phyloP scores from a whole-genome alignment of 2,329 filamentous ascomycete species.

The Clathrospora elynae region DNA sequence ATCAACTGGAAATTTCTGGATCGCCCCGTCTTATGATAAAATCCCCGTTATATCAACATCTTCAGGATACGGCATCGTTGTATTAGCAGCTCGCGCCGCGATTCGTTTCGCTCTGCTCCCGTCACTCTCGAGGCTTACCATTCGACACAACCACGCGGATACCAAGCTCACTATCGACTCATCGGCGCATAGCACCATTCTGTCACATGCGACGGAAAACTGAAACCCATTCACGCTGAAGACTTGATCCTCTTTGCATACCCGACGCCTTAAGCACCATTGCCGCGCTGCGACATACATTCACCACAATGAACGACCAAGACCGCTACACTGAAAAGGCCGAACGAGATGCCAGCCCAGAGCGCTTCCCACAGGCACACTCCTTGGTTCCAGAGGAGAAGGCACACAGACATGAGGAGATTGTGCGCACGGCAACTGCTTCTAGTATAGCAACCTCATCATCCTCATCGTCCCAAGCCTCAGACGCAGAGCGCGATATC shows the following conservation, averaged over 20 bases:
- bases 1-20: no score
- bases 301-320: slow-evolving; percentile 54
- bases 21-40: no score
- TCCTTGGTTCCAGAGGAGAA: slow-evolving; percentile 47
- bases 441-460: slow-evolving; percentile 51
- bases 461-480: slow-evolving; percentile 53
- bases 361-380: slow-evolving; percentile 38
- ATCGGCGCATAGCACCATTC: no score
- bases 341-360: slow-evolving; percentile 61
- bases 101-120: no score
- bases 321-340: slow-evolving; percentile 61
- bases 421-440: slow-evolving; percentile 64
- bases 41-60: no score
- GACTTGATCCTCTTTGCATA: background rate
- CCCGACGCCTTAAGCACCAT: background rate
- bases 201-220: no score
- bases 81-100: no score
- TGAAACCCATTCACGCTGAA: background rate
- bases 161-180: no score
- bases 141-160: no score
- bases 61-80: no score
- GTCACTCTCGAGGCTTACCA: no score
- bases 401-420: slow-evolving; percentile 50
- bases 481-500: slow-evolving; percentile 48
- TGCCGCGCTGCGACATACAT: slow-evolving; percentile 6